Evolutionary conservation across 1,139 yeast genomes (phyloP), one percentile per base, ranked within the genome.

Genomic region (Kodamaea arcana): DNA sequence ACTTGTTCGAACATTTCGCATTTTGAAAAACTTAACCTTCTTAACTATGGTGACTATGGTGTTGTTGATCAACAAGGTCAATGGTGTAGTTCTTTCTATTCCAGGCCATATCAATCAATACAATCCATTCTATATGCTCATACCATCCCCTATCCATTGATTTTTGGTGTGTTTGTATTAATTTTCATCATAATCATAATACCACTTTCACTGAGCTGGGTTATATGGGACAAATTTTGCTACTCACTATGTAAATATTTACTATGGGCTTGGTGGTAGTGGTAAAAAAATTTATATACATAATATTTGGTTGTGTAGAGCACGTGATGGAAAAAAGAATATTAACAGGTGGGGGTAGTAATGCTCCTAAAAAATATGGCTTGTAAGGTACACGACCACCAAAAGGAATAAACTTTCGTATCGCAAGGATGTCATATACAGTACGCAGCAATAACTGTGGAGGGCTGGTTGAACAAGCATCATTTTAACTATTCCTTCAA

Each of bases 1-100:
- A 24, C 30, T 27, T 25, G 17, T 23, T 24, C 23, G 24, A 29
- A 33, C 31, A 23, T 36, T 36, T 33, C 31, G 33, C 36, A 31
- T 23, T 18, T 18, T 9, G 22, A 18, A 18, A 18, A 18, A 18
- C 22, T 18, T 18, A 18, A 18, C 9, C 22, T n/a, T 18, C 22
- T 18, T 18, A 18, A 18, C 9, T 18, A 18, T 18, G 22, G 6
- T 18, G 9, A 18, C 22, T 18, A 18, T 18, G 22, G 9, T 18
- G 22, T 6, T 18, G n/a, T 18, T 7, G 9, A 18, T 18, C 9
- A 18, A 18, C 22, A 6, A 6, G 9, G 6, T 18, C 22, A 18
- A 7, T 18, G 22, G 9, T 18, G 9, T 7, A 18, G 22, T 18
- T 18, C 22, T 9, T 18, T 18, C 22, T 18, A 18, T 18, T 18